Percentiles rank a stretch among this genome's conserved stretches.
Evolutionary conservation across 1,284 basidiomycete species (phyloP).

Genomic region (Schizopora paradoxa): DNA sequence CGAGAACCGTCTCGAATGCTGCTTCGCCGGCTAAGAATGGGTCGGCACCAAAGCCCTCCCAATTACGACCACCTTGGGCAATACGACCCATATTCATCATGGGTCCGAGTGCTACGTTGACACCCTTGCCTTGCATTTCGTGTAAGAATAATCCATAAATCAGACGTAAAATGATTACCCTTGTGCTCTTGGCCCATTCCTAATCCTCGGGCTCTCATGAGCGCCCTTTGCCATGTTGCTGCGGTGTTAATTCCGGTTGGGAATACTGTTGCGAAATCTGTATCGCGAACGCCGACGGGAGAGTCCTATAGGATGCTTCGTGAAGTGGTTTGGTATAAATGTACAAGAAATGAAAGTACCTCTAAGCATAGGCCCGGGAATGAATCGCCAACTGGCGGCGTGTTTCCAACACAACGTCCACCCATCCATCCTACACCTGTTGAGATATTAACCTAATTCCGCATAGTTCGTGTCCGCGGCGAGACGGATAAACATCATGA

Average conservation of each 20-base stretch:
- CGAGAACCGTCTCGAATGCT: slow-evolving; percentile 69
- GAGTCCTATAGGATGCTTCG: slow-evolving; percentile 38
- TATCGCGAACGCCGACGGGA: slow-evolving; percentile 37
- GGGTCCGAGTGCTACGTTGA: slow-evolving; percentile 61
- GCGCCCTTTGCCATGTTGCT: slow-evolving; percentile 52
- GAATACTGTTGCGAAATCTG: slow-evolving; percentile 54
- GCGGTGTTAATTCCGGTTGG: slow-evolving; percentile 55
- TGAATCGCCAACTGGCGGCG: slow-evolving; percentile 34
- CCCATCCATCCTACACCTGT: slow-evolving; percentile 53
- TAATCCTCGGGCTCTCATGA: slow-evolving; percentile 68
- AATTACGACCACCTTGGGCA: slow-evolving; percentile 69
- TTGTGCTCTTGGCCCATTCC: slow-evolving; percentile 76
- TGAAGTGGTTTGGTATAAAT: neutral
- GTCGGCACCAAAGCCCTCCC: slow-evolving; percentile 81
- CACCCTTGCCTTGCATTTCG: slow-evolving; percentile 57
- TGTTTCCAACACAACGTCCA: slow-evolving; percentile 62
- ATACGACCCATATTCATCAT: slow-evolving; percentile 71
- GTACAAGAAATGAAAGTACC: slow-evolving; percentile 25
- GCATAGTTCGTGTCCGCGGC: no score
- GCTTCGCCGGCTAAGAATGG: slow-evolving; percentile 72
- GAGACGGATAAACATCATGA: slow-evolving; percentile 31
- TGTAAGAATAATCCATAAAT: neutral
- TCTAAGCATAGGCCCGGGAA: slow-evolving; percentile 66
- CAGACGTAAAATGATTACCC: neutral
- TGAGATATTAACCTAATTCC: slow-evolving; percentile 45